Percentiles rank a stretch among this genome's conserved stretches.
phyloP scores from a whole-genome alignment of 345 rosid species.

The Ceriops decandra region DNA sequence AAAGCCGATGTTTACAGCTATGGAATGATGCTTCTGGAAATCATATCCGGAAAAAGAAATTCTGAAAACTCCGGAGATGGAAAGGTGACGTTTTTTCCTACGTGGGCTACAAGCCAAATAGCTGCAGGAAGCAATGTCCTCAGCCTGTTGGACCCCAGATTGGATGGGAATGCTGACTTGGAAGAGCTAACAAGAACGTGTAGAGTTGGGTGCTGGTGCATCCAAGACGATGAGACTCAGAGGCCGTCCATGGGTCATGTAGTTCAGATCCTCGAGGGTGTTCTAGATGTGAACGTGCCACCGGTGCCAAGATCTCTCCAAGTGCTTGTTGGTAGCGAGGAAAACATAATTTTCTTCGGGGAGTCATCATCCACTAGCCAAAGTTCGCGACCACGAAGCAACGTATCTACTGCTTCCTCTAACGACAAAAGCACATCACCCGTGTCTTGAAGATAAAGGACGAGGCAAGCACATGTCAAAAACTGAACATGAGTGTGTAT shows the following conservation, averaged over 20 bases:
- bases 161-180: slow-evolving; percentile 40
- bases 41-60: slow-evolving; percentile 77
- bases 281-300: slow-evolving; percentile 53
- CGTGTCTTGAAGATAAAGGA: not conserved
- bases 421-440: slow-evolving; percentile 30
- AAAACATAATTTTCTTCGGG: slow-evolving; percentile 40
- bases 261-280: slow-evolving; percentile 80
- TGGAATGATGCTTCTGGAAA: slow-evolving; percentile 85
- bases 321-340: slow-evolving; percentile 34
- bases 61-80: slow-evolving; percentile 48
- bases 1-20: slow-evolving; percentile 90
- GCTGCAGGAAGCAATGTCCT: slow-evolving; percentile 44
- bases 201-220: slow-evolving; percentile 79
- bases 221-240: slow-evolving; percentile 70
- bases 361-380: slow-evolving; percentile 38
- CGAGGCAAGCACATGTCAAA: no score
- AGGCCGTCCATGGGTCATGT: slow-evolving; percentile 81
- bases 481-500: no score
- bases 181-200: slow-evolving; percentile 59
- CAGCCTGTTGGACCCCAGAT: slow-evolving; percentile 45
- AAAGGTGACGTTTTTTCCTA: slow-evolving; percentile 53
- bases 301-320: slow-evolving; percentile 59
- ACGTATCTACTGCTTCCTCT: slow-evolving; percentile 24
- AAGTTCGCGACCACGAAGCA: slow-evolving; percentile 30
- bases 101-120: slow-evolving; percentile 45